Evolutionary conservation across 73 alveolate genomes (phyloP), one percentile per base, ranked within the genome.

Genomic region (Blepharisma japonicum): DNA sequence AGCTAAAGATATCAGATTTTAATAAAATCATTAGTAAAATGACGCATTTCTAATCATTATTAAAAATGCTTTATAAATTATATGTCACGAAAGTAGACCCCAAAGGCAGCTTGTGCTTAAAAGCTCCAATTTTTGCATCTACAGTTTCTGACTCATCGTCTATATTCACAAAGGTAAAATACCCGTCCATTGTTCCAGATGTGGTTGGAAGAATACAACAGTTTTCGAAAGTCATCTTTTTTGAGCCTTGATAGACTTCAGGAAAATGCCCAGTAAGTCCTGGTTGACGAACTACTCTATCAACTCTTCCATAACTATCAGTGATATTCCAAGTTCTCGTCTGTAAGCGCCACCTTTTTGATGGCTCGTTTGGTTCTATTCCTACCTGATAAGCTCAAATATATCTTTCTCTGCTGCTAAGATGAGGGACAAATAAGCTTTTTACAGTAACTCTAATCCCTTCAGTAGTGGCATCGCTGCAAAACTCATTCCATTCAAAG

Each of bases 121-220:
- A 61, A 20, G 39, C 47, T 25, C 50, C 46, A 1, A 61, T 25
- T 14, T 61, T 61, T 8, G 23, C 74, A 61, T 61, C 74, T 2
- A 61, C 23, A 61, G 39, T 61, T 18, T 14, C 46, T 9, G 14
- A 14, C 74, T 39, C 23, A 9, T 61, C 2, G 23, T 61, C 74
- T 9, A 61, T n/a, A 53, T 53, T 53, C 23, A 14, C 67, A 61
- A 61, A 61, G 0, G 39, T 61, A 25, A 61, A 61, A 61, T n/a
- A 61, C 74, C 74, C 74, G 5, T n/a, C 14, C 74, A 61, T 61
- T 14, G 47, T 25, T 39, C 74, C 74, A 20, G 49, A 18, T 61
- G 46, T 18, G 14, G 74, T 61, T 61, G 14, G n/a, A 14, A 61
- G 46, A 61, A 9, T 14, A 5, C 50, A n/a, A 25, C 74, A 61